Evolutionary conservation across 768 basidiomycete species (phyloP).

Genomic region (Russula dissimulans): DNA sequence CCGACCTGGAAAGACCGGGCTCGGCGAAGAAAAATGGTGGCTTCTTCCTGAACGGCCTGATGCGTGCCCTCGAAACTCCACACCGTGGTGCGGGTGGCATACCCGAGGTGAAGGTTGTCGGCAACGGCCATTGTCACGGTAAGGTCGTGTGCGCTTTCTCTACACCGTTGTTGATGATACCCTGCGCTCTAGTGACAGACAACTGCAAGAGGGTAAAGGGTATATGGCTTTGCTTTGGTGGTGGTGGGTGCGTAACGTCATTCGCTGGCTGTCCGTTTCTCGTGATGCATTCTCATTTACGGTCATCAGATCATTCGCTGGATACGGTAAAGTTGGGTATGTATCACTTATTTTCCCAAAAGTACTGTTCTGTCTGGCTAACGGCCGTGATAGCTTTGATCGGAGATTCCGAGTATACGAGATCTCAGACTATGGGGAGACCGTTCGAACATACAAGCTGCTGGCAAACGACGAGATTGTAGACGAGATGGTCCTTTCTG

Average conservation of each 20-base stretch:
- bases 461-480: constrained; percentile 61
- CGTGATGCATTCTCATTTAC: constrained; percentile 5
- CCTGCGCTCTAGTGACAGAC: constrained; percentile 54
- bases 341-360: constrained; percentile 18
- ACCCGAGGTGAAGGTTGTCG: constrained; percentile 78
- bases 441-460: constrained; percentile 79
- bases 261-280: neutral
- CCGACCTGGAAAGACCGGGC: constrained; percentile 49
- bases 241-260: constrained; percentile 52
- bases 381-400: constrained; percentile 54
- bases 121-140: constrained; percentile 89
- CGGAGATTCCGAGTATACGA: constrained; percentile 86
- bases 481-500: constrained; percentile 55
- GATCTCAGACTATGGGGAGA: constrained; percentile 86
- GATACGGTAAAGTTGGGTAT: constrained; percentile 69
- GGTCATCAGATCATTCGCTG: constrained; percentile 59
- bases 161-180: neutral
- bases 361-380: neutral
- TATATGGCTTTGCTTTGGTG: constrained; percentile 88
- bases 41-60: constrained; percentile 76
- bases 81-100: constrained; percentile 39
- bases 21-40: constrained; percentile 64
- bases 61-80: constrained; percentile 63
- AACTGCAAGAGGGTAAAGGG: constrained; percentile 79
- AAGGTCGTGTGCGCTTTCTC: constrained; percentile 20